Evolutionary conservation across 2,329 filamentous ascomycete species (phyloP).

Genomic region (Pseudogymnoascus sp.): DNA sequence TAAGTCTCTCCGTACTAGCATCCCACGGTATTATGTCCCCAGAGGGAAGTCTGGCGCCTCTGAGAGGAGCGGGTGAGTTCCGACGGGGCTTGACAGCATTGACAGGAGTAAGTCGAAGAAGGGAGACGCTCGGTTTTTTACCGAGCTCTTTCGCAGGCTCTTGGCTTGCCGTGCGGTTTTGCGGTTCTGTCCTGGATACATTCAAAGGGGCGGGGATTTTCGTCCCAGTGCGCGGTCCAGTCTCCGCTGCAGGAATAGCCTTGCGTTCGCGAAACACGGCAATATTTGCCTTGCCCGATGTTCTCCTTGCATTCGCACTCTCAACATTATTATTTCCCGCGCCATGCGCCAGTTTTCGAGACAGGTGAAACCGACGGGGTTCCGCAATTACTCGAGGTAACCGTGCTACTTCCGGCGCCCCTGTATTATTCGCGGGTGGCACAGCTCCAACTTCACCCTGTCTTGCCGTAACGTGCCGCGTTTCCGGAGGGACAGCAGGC

Average conservation of each 20-base stretch:
- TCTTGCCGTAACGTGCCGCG: neutral
- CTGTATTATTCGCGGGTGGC: constrained; percentile 1
- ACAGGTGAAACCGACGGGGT: constrained; percentile 49
- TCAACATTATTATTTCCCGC: constrained; percentile 15
- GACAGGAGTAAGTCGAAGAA: neutral
- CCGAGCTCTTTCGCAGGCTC: constrained; percentile 33
- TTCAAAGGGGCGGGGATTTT: neutral
- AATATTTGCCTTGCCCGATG: neutral
- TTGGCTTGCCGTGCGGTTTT: constrained; percentile 19
- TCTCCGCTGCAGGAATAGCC: constrained; percentile 2
- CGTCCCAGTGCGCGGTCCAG: neutral
- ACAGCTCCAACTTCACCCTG: neutral
- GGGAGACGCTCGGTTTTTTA: neutral
- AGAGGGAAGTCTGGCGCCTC: constrained; percentile 20
- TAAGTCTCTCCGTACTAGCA: constrained; percentile 34
- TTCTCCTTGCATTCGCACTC: constrained; percentile 3
- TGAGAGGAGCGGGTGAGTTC: constrained; percentile 15
- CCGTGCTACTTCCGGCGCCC: neutral
- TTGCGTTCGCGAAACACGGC: constrained; percentile 4
- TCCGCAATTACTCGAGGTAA: constrained; percentile 17
- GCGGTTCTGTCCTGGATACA: constrained; percentile 7
- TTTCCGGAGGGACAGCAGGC: neutral
- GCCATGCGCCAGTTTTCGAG: constrained; percentile 36
- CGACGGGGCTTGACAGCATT: constrained; percentile 4
- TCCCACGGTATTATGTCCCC: constrained; percentile 32